These are phyloP conservation scores for Boletus eberwhitei DNA, from an alignment of 768 basidiomycete species.

Conservation along the genomic window DNA sequence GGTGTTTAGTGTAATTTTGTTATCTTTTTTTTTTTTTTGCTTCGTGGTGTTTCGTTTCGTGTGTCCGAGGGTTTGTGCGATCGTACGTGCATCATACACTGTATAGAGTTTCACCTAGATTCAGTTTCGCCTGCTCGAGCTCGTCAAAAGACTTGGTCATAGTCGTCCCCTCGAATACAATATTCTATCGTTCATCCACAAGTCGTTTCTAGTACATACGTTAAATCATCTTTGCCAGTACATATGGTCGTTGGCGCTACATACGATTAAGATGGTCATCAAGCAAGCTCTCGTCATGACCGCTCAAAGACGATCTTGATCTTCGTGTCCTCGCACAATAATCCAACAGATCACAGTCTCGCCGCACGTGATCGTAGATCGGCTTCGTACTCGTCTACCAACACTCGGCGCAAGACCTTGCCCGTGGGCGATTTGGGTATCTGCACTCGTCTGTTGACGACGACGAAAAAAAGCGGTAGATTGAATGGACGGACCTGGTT, in stretches of 20 bases:
- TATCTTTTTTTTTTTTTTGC: not conserved
- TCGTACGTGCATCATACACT: no score
- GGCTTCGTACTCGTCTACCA: constrained; percentile 58
- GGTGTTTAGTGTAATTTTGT: constrained; percentile 27
- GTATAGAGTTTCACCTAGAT: no score
- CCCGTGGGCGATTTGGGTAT: constrained; percentile 76
- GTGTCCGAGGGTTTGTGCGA: no score
- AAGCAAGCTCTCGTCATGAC: not conserved
- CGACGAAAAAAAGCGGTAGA: not conserved
- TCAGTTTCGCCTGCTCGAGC: no score
- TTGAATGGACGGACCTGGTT: constrained; percentile 44
- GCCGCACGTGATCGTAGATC: constrained; percentile 16
- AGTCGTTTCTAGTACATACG: no score
- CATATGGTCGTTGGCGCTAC: not conserved
- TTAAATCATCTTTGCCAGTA: not conserved
- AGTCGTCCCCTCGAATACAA: no score
- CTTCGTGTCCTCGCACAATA: not conserved
- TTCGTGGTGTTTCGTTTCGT: not conserved
- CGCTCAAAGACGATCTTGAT: not conserved
- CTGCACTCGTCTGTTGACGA: constrained; percentile 18
- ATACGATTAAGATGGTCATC: not conserved
- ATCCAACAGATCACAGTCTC: constrained; percentile 19
- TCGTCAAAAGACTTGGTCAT: no score
- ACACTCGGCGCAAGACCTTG: constrained; percentile 59
- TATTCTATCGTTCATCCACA: no score